Conservation (phyloP, 192 early-diverging fungal species). For the Gamsiella multidivaricata region DNA sequence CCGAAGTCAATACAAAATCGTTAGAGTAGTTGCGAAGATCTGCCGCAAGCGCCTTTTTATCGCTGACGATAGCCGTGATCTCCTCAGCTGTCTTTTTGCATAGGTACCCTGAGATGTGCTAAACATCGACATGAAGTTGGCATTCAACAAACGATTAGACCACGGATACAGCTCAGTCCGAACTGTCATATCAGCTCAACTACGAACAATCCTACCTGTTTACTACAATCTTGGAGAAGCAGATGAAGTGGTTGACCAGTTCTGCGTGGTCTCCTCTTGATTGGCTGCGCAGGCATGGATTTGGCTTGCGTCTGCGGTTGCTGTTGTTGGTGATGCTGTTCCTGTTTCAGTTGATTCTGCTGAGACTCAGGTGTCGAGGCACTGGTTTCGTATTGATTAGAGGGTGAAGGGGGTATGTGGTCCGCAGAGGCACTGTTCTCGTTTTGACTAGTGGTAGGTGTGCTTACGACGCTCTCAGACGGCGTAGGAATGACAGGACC, state of each 20-base stretch:
- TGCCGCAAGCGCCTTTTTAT: constrained; percentile 52
- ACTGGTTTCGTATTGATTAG: not conserved
- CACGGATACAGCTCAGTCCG: constrained; percentile 2
- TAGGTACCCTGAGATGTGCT: constrained; percentile 57
- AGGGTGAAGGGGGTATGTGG: not conserved
- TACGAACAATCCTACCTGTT: constrained; percentile 23
- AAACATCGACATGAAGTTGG: not conserved
- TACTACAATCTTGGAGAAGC: constrained; percentile 50
- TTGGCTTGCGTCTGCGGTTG: constrained; percentile 1
- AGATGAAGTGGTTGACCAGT: constrained; percentile 53
- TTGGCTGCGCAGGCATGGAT: constrained; percentile 13
- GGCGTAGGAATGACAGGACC: constrained; percentile 13
- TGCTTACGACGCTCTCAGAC: constrained; percentile 10
- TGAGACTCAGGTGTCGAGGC: constrained; percentile 12
- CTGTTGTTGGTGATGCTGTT: no score
- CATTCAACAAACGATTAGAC: not conserved
- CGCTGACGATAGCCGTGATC: constrained; percentile 52
- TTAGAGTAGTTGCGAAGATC: constrained; percentile 58
- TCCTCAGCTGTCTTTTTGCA: constrained; percentile 59
- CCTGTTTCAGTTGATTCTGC: constrained; percentile 23
- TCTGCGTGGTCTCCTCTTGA: constrained; percentile 42
- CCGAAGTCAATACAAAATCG: constrained; percentile 55
- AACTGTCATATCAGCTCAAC: not conserved
- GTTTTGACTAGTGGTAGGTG: not conserved
- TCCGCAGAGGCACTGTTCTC: not conserved